These are phyloP conservation scores for Mycena vulgaris DNA, from an alignment of 768 basidiomycete species.

Conservation along the genomic window DNA sequence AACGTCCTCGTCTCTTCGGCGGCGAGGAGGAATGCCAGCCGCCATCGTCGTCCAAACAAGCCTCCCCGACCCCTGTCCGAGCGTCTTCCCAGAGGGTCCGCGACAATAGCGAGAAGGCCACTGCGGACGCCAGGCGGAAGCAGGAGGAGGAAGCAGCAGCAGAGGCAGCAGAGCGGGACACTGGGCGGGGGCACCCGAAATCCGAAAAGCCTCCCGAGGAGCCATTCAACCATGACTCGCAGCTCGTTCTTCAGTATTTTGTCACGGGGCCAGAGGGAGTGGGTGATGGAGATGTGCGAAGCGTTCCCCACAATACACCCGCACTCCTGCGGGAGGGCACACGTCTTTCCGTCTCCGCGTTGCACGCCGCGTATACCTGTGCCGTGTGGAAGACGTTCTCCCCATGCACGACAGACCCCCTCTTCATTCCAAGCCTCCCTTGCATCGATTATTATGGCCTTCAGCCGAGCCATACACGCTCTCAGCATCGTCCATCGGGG, in stretches of 20 bases:
- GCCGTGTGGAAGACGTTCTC: constrained; percentile 16
- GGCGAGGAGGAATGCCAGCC: neutral
- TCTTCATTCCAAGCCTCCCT: neutral
- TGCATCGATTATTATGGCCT: constrained; percentile 3
- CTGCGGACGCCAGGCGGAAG: neutral
- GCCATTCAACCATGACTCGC: constrained; percentile 13
- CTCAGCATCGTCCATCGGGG: too few species aligned
- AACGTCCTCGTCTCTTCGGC: neutral
- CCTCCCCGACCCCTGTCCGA: neutral
- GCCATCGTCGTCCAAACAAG: neutral
- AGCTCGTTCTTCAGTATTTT: constrained; percentile 21
- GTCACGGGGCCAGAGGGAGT: constrained; percentile 2
- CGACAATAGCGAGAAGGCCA: neutral
- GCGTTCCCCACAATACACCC: constrained; percentile 16
- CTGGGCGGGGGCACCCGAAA: constrained; percentile 11
- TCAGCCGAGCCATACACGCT: too few species aligned
- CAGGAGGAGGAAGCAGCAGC: neutral
- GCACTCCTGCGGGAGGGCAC: constrained; percentile 21
- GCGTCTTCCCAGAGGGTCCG: neutral
- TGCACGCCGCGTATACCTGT: constrained; percentile 23
- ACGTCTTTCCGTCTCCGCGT: constrained; percentile 5
- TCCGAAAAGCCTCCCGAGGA: constrained; percentile 1
- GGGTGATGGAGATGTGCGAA: neutral
- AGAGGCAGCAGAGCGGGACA: neutral
- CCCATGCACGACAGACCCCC: neutral